Percentiles rank a stretch among this genome's conserved stretches.
Evolutionary conservation across 2,329 filamentous ascomycete genomes (phyloP).

Genomic region (Paraconiothyrium brasiliense): DNA sequence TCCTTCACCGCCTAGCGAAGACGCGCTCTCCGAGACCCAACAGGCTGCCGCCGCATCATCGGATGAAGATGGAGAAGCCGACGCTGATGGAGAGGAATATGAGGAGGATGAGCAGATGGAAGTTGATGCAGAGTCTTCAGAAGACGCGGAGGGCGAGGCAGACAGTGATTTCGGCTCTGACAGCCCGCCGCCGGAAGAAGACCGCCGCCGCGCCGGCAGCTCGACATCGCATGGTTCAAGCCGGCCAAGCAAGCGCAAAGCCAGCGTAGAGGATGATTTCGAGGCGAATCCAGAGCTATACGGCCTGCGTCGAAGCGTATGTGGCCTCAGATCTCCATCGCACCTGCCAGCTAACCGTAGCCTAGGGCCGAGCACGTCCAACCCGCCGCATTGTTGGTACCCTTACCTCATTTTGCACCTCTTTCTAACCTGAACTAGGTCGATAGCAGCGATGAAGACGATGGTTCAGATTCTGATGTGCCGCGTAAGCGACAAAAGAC

Average conservation of each 20-base stretch:
- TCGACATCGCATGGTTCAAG: slow-evolving; percentile 77
- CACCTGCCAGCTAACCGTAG: slow-evolving; percentile 43
- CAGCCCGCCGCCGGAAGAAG: slow-evolving; percentile 55
- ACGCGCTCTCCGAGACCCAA: slow-evolving; percentile 78
- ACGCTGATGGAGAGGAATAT: slow-evolving; percentile 52
- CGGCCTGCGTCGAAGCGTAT: slow-evolving; percentile 89
- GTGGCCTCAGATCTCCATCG: slow-evolving; percentile 45
- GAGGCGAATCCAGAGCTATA: slow-evolving; percentile 93
- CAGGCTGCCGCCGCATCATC: slow-evolving; percentile 60
- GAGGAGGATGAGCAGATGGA: slow-evolving; percentile 57
- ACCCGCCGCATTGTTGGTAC: slow-evolving; percentile 67
- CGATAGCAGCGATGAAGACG: slow-evolving; percentile 72
- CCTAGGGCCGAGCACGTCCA: slow-evolving; percentile 67
- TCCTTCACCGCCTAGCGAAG: slow-evolving; percentile 70
- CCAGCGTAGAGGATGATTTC: slow-evolving; percentile 78
- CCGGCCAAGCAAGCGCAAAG: slow-evolving; percentile 72
- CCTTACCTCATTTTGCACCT: slow-evolving; percentile 20
- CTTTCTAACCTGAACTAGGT: slow-evolving; percentile 54
- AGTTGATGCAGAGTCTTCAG: slow-evolving; percentile 57
- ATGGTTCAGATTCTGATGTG: slow-evolving; percentile 71
- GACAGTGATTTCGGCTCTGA: slow-evolving; percentile 80
- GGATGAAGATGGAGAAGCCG: slow-evolving; percentile 53
- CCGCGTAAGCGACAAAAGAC: slow-evolving; percentile 72
- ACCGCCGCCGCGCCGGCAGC: slow-evolving; percentile 64
- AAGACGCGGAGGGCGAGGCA: slow-evolving; percentile 61